Conservation (phyloP, 768 basidiomycete species). For the Serendipita vermifera region DNA sequence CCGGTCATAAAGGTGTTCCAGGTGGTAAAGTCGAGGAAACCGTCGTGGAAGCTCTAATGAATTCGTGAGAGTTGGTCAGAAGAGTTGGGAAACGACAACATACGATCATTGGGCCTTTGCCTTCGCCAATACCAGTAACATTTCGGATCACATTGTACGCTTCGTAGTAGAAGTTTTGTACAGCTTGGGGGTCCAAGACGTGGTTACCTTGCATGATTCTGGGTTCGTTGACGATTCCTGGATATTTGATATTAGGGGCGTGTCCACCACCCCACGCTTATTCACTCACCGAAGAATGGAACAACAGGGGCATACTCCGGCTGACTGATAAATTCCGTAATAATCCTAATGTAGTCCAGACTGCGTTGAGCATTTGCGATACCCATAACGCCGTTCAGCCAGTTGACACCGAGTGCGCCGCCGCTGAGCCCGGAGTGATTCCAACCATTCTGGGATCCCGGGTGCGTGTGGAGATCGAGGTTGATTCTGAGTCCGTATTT, state of each 20-base stretch:
- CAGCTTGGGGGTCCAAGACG: neutral
- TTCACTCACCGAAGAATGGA: neutral
- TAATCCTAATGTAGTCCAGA: slow-evolving; percentile 78
- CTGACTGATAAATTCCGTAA: slow-evolving; percentile 87
- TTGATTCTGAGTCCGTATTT: slow-evolving; percentile 95
- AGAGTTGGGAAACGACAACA: neutral
- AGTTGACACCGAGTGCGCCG: slow-evolving; percentile 62
- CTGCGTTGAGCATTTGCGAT: slow-evolving; percentile 84
- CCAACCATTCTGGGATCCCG: slow-evolving; percentile 50
- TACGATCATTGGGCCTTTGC: slow-evolving; percentile 75
- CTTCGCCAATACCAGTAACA: slow-evolving; percentile 70
- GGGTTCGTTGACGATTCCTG: slow-evolving; percentile 56
- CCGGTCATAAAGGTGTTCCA: slow-evolving; percentile 69
- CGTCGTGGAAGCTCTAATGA: slow-evolving; percentile 56
- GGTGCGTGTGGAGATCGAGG: slow-evolving; percentile 50
- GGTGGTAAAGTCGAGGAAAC: slow-evolving; percentile 47
- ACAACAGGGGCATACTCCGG: slow-evolving; percentile 54
- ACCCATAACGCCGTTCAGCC: slow-evolving; percentile 86
- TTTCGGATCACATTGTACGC: slow-evolving; percentile 70
- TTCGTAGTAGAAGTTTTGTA: slow-evolving; percentile 45
- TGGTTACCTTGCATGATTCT: slow-evolving; percentile 16
- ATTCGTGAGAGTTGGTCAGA: no score
- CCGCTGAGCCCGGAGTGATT: slow-evolving; percentile 42
- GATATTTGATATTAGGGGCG: neutral
- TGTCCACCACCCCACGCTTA: no score